Evolutionary conservation across 257 asterid species (phyloP).

Genomic region (Jacaranda copaia): DNA sequence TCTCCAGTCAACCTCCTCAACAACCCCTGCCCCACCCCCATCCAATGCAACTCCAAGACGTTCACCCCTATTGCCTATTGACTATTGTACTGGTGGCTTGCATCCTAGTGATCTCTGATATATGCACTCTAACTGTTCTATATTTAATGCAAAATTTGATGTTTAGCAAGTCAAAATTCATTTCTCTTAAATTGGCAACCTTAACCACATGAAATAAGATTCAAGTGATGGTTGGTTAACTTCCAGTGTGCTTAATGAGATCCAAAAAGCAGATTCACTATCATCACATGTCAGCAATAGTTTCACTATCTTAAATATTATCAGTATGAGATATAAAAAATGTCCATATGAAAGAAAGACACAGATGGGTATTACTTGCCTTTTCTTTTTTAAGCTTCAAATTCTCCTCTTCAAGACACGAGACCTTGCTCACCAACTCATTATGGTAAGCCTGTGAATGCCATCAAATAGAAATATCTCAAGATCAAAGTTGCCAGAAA

Average conservation of each 20-base stretch:
- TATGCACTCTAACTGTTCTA: not conserved
- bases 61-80: constrained; percentile 6
- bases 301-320: not conserved
- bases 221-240: constrained; percentile 2
- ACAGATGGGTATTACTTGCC: constrained; percentile 44
- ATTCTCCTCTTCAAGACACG: constrained; percentile 80
- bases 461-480: constrained; percentile 21
- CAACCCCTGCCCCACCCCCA: not conserved
- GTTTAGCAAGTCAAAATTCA: not conserved
- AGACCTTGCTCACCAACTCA: constrained; percentile 84
- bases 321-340: not conserved
- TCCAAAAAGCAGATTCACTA: not conserved
- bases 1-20: no score
- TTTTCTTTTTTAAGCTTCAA: constrained; percentile 74
- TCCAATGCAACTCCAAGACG: not conserved
- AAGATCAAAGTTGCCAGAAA: not conserved
- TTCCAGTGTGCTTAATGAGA: not conserved
- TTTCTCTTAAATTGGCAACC: not conserved
- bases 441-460: constrained; percentile 81
- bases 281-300: constrained; percentile 21
- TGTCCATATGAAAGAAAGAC: constrained; percentile 5
- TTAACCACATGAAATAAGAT: constrained; percentile 4
- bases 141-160: constrained; percentile 6
- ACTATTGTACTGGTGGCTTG: not conserved
- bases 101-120: not conserved